Conservation (phyloP, 2,329 filamentous ascomycete genomes). For the Colletotrichum lentis region DNA sequence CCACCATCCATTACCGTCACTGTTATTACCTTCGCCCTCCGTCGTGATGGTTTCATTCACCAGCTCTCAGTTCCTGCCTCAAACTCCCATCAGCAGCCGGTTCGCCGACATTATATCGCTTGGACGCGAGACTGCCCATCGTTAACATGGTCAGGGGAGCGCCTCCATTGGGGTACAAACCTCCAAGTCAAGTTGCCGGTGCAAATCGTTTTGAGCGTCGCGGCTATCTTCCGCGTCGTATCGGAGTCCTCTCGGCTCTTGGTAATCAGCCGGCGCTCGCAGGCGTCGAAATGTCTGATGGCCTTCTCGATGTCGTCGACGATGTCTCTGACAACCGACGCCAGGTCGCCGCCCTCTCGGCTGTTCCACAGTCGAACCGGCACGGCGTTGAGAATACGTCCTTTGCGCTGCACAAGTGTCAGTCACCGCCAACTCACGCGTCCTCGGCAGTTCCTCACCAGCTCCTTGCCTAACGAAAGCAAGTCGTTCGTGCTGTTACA, state of each 20-base stretch:
- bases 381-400: slow-evolving; percentile 27
- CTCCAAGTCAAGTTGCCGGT: slow-evolving; percentile 36
- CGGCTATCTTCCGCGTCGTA: slow-evolving; percentile 15
- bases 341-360: slow-evolving; percentile 4
- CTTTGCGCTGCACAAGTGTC: slow-evolving; percentile 13
- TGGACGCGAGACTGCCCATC: slow-evolving; percentile 16
- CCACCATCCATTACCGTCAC: not conserved
- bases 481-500: slow-evolving; percentile 33
- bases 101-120: slow-evolving; percentile 29
- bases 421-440: not conserved
- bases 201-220: slow-evolving; percentile 32
- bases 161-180: slow-evolving; percentile 1
- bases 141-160: not conserved
- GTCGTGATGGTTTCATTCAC: not conserved
- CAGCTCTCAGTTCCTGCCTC: slow-evolving; percentile 13
- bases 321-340: slow-evolving; percentile 18
- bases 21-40: not conserved
- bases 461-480: slow-evolving; percentile 31
- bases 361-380: slow-evolving; percentile 29
- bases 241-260: slow-evolving; percentile 17
- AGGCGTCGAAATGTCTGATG: slow-evolving; percentile 27
- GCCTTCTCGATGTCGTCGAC: slow-evolving; percentile 29
- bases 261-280: slow-evolving; percentile 23
- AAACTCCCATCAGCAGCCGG: slow-evolving; percentile 26
- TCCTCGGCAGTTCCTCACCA: slow-evolving; percentile 4